Conservation (phyloP, 129 eudicot species). For the Rutidosis leptorrhynchoides region DNA sequence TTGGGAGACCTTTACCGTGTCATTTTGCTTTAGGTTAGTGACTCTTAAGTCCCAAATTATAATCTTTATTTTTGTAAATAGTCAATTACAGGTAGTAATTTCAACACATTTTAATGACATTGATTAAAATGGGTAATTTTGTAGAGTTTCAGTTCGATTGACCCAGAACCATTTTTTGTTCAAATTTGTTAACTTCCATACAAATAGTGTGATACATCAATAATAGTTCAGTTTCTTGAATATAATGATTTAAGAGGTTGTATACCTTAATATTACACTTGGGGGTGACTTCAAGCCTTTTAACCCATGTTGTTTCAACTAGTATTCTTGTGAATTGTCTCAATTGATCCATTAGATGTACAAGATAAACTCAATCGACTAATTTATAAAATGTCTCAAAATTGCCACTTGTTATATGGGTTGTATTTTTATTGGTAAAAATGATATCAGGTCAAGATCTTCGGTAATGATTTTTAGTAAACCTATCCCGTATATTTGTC, state of each 20-base stretch:
- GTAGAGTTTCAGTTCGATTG: background rate
- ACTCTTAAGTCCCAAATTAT: background rate
- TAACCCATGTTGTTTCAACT: background rate
- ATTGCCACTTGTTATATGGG: conserved; percentile 10
- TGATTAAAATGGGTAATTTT: background rate
- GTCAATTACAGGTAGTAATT: conserved; percentile 10
- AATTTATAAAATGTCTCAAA: conserved; percentile 6
- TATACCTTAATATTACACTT: background rate
- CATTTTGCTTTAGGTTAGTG: conserved; percentile 86
- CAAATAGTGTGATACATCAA: background rate
- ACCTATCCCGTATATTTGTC: background rate
- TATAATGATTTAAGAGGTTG: background rate
- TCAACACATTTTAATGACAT: background rate
- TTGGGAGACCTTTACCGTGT: conserved; percentile 86
- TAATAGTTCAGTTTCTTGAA: background rate
- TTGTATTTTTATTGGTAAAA: background rate
- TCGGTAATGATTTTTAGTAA: background rate
- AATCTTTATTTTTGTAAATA: conserved; percentile 4
- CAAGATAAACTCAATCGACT: background rate
- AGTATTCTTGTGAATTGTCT: background rate
- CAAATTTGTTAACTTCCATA: background rate
- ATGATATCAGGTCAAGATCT: background rate
- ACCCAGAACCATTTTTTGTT: background rate
- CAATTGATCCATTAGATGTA: background rate
- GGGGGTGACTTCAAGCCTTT: background rate